phyloP scores from a whole-genome alignment of 2,329 filamentous ascomycete species.

The Albophoma yamanashiensis region DNA sequence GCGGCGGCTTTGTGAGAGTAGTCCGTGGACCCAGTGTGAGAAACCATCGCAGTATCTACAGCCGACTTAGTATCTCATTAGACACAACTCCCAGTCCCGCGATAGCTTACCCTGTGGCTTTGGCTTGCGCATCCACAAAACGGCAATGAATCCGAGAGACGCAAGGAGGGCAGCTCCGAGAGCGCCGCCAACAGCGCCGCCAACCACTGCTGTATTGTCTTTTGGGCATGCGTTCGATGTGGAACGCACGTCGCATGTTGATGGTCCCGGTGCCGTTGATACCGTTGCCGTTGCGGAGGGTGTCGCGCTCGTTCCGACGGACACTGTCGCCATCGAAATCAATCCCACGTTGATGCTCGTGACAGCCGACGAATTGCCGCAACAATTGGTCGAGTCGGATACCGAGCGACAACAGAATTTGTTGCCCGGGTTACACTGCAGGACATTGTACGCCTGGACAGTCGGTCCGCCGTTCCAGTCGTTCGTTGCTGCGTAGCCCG shows the following conservation, averaged over 20 bases:
- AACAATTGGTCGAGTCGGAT: constrained; percentile 6
- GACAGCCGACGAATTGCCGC: constrained; percentile 4
- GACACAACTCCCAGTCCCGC: background rate
- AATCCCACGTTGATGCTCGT: constrained; percentile 2
- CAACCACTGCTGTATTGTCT: constrained; percentile 10
- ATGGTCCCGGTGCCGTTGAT: background rate
- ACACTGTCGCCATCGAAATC: background rate
- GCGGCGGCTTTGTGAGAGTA: background rate
- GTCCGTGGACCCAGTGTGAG: background rate
- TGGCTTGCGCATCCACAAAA: constrained; percentile 3
- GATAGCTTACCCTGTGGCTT: background rate
- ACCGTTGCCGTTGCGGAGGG: background rate
- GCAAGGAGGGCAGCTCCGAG: constrained; percentile 11
- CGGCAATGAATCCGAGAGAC: constrained; percentile 8
- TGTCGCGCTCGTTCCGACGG: background rate
- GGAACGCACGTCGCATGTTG: background rate
- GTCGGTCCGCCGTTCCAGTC: constrained; percentile 2
- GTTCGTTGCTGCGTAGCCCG: background rate
- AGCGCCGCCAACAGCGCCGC: constrained; percentile 10
- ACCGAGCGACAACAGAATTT: constrained; percentile 9
- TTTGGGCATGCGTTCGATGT: constrained; percentile 5
- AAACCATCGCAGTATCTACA: background rate
- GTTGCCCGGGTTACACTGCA: constrained; percentile 7
- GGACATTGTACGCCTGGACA: constrained; percentile 5
- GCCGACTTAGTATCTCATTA: background rate